These are phyloP conservation scores for Gracilariopsis chorda DNA, from an alignment of 23 red algal species.

Conservation along the genomic window DNA sequence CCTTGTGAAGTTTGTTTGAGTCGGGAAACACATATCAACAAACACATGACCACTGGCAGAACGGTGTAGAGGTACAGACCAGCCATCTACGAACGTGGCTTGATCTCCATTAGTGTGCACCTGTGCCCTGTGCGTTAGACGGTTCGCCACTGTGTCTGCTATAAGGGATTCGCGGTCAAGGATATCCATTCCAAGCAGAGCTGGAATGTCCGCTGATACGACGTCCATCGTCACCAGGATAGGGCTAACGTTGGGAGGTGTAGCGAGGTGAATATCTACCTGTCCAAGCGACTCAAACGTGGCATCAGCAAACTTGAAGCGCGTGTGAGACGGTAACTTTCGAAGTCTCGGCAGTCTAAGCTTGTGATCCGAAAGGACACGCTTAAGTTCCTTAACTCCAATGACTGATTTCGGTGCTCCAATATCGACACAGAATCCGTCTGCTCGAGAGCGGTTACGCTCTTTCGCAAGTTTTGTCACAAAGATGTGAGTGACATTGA, in stretches of 20 bases:
- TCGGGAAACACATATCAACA: neutral
- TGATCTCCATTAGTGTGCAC: neutral
- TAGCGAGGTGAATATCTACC: neutral
- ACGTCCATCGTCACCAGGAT: neutral
- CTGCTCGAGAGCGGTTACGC: neutral
- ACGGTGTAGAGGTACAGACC: neutral
- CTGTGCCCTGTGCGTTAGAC: neutral
- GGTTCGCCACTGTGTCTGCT: neutral
- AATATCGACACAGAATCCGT: neutral
- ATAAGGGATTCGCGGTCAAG: neutral
- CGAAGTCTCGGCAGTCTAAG: neutral
- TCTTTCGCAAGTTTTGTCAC: neutral
- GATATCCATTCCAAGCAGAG: slow-evolving; percentile 37
- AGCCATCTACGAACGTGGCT: neutral
- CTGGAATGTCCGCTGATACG: slow-evolving; percentile 1
- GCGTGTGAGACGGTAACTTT: neutral
- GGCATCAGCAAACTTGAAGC: slow-evolving; percentile 35
- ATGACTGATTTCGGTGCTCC: neutral
- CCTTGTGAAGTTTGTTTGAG: neutral
- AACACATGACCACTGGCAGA: neutral
- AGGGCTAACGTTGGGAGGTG: neutral
- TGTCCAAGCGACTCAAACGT: neutral
- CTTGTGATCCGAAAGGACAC: neutral
- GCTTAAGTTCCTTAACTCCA: neutral
- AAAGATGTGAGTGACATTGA: neutral